These are phyloP conservation scores for Lactifluus piperatus DNA, from an alignment of 768 basidiomycete genomes.

Conservation along the genomic window DNA sequence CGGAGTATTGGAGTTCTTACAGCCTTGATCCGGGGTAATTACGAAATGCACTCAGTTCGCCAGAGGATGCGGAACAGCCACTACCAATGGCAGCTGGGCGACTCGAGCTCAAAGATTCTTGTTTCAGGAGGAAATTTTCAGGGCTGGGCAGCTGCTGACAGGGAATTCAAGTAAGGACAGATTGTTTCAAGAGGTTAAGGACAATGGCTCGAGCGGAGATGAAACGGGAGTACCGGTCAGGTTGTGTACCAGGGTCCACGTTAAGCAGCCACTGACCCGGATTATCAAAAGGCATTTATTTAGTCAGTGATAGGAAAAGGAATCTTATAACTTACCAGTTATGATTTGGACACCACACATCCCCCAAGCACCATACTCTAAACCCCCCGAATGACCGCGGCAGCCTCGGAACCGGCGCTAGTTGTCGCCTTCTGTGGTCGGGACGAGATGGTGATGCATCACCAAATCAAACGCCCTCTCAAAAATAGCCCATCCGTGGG, in stretches of 20 bases:
- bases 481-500: background rate
- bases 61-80: background rate
- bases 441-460: background rate
- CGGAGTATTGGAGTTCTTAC: background rate
- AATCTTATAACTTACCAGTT: background rate
- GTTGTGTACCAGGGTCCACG: background rate
- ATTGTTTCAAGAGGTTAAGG: background rate
- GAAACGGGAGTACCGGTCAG: background rate
- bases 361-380: background rate
- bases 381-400: background rate
- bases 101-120: background rate
- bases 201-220: background rate
- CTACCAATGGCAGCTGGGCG: no score
- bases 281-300: background rate
- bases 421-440: background rate
- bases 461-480: background rate
- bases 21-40: background rate
- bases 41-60: background rate
- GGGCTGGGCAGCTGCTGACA: background rate
- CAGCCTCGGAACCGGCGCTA: background rate
- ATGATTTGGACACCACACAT: background rate
- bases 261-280: slow-evolving; percentile 1
- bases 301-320: background rate
- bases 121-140: background rate
- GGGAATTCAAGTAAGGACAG: background rate